These are phyloP conservation scores for Leishmania braziliensis DNA, from an alignment of 208 protist species.

Conservation along the genomic window DNA sequence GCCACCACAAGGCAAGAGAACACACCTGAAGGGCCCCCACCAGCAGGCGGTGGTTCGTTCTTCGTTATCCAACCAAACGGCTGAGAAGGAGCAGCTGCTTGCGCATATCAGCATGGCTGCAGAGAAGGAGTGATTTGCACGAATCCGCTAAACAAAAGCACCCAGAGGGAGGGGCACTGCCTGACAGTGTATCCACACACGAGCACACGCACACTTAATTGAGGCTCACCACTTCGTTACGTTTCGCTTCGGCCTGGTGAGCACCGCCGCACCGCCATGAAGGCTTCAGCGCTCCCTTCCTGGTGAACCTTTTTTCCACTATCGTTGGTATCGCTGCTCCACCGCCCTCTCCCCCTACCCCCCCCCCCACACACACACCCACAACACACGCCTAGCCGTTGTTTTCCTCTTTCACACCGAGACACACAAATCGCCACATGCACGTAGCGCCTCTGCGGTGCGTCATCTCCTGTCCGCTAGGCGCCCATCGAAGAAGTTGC, in stretches of 20 bases:
- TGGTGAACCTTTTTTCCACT: neutral
- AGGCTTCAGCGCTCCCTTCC: neutral
- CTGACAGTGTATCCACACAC: no score
- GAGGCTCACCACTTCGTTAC: neutral
- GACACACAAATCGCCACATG: constrained; percentile 14
- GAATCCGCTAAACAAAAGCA: neutral
- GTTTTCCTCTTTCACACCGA: neutral
- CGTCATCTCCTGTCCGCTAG: neutral
- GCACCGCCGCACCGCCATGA: no score
- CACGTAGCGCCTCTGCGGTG: neutral
- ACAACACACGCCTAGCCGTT: neutral
- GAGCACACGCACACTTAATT: neutral
- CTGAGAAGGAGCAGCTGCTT: neutral
- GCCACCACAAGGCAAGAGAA: neutral
- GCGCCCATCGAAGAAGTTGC: neutral
- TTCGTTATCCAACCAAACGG: no score
- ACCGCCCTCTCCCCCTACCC: neutral
- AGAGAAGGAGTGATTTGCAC: neutral
- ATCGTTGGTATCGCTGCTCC: neutral
- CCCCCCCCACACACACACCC: neutral
- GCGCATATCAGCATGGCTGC: neutral
- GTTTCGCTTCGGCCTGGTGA: no score
- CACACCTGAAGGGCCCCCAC: neutral
- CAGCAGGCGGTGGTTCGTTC: no score
- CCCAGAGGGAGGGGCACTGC: neutral